Conservation (phyloP, 192 early-diverging fungal genomes). For the Martensiomyces pterosporus region DNA sequence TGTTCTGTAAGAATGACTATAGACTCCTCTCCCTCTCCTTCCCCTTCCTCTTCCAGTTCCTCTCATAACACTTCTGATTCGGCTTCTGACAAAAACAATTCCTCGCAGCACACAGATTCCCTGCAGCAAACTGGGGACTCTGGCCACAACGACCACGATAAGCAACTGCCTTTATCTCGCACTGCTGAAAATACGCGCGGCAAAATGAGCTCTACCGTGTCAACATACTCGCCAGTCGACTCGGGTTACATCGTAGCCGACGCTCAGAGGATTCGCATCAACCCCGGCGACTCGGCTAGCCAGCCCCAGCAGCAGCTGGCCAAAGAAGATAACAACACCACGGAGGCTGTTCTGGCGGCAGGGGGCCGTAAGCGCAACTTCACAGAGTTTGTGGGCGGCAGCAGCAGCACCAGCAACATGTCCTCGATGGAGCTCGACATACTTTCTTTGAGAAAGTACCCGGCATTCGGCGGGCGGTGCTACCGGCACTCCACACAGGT, state of each 20-base stretch:
- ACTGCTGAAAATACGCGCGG: too few species aligned
- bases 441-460: constrained; percentile 33
- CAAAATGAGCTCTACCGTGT: neutral
- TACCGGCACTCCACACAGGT: constrained; percentile 51
- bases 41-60: neutral
- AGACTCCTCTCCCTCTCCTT: neutral
- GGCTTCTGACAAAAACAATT: too few species aligned
- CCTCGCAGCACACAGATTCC: too few species aligned
- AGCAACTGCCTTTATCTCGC: too few species aligned
- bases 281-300: too few species aligned
- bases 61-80: too few species aligned
- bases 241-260: neutral
- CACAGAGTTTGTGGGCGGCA: constrained; percentile 15
- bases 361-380: constrained; percentile 37
- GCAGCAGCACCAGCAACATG: too few species aligned
- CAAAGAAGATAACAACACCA: neutral
- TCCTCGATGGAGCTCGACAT: constrained; percentile 13
- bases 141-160: too few species aligned
- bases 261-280: neutral
- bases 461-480: constrained; percentile 48
- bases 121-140: too few species aligned
- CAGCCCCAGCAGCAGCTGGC: constrained; percentile 4
- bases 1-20: neutral
- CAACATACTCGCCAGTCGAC: neutral
- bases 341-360: neutral